Base-by-base conservation (phyloP, 225 moss, liverwort and hornwort genomes). In the Anthoceros angustus region DNA sequence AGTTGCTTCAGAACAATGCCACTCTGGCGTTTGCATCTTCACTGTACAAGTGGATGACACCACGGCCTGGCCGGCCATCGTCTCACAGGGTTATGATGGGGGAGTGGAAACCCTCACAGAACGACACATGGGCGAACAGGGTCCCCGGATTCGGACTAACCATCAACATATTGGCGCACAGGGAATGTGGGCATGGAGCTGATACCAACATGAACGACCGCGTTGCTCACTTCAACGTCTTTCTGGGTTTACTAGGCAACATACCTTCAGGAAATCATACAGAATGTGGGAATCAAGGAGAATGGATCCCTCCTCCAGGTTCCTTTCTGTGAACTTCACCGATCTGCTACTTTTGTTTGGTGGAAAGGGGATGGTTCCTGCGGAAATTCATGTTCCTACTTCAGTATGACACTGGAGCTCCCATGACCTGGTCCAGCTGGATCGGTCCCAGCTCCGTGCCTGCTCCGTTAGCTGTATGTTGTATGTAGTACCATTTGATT, bases 101-200 rank as follows among this genome's bases (percentile, higher is more conserved):
- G 55, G 67, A 74, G 70, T 95, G 90, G 90, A 60, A 6, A 39
- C 90, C 88, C 5, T 75, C 15, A 0, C 81, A 77, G 42, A 16
- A 9, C 0, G 87, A 90, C 5, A 77, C 70, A 3, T 62, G 63
- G 0, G 71, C 63, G 0, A 62, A 7, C 18, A 83, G 88, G 65
- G 50, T 50, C 0, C 24, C 86, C 0, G 94, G 94, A 38, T 95
- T 95, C 10, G 94, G 94, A 25, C 25, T 85, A 77, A 95, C 94
- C 39, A 85, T 86, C 68, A 95, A 95, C 55, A 72, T 95, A 49
- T 70, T 86, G 62, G 84, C 87, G 23, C 86, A 85, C 67, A 75
- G 69, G 14, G 90, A 95, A 71, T 95, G 94, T 46, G 94, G 94
- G 66, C 93, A 93, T 69, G 93, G 93, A 42, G 87, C 86, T 0